Percentiles rank a stretch among this genome's conserved stretches.
Evolutionary conservation across 2,329 filamentous ascomycete species (phyloP).

Genomic region (Xylaria sp.): DNA sequence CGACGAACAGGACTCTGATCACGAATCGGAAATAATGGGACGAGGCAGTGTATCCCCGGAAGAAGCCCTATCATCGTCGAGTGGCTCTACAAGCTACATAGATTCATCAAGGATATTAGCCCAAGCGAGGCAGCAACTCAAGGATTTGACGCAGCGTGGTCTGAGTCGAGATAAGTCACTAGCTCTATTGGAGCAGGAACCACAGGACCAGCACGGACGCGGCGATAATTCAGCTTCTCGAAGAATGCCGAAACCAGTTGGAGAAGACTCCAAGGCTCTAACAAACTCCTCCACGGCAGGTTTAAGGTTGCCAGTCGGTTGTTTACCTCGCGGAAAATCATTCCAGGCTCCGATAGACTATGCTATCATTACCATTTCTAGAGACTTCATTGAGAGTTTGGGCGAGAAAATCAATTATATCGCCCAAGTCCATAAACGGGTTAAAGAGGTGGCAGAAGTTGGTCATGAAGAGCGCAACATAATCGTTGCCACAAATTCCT

Average conservation of each 20-base stretch:
- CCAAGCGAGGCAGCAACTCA: too few relatives aligned
- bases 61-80: background rate
- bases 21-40: background rate
- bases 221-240: too few relatives aligned
- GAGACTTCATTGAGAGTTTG: background rate
- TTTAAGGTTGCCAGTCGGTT: background rate
- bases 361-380: conserved; percentile 7
- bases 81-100: too few relatives aligned
- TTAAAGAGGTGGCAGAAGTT: background rate
- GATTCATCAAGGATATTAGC: too few relatives aligned
- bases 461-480: background rate
- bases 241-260: too few relatives aligned
- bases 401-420: background rate
- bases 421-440: too few relatives aligned
- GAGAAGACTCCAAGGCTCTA: too few relatives aligned
- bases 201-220: background rate
- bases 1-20: background rate
- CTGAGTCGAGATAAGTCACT: too few relatives aligned
- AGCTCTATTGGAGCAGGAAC: too few relatives aligned
- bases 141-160: too few relatives aligned
- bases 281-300: too few relatives aligned
- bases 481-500: background rate
- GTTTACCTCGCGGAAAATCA: background rate
- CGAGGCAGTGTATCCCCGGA: conserved; percentile 16
- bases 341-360: conserved; percentile 16